Evolutionary conservation across 257 asterid genomes (phyloP), one percentile per base, ranked within the genome.

Genomic region (Forsythia suspensa): DNA sequence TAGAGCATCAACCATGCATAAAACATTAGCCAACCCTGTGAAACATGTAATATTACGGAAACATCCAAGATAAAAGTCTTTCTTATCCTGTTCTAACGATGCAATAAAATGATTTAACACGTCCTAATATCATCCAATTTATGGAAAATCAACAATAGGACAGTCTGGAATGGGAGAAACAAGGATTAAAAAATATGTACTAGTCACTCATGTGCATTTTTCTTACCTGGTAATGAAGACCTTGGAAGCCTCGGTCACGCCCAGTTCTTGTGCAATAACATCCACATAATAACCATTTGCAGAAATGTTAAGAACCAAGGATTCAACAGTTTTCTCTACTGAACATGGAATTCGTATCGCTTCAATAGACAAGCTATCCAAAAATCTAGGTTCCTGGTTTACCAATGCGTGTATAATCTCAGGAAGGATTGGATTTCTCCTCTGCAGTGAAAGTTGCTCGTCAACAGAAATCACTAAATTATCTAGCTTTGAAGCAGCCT

Each of bases 141-240:
- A 51, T 59, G 73, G 52, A 71, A 9, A 42, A 72, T 46, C 15
- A 72, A 72, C 37, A 10, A 34, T 8, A 43, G 21, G 18, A 55
- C 38, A 52, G n/a, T 51, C 77, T 3, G 39, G 79, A 57, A 55
- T 24, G 70, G 39, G 5, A 63, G 3, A 63, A 63, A 63, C 24
- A 0, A 63, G 70, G 34, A 61, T 61, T 61, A 80, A 63, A 55
- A 66, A 51, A 48, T n/a, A 61, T 34, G 46, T 70, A 79, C 72
- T 16, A 40, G 20, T 29, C 4, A 12, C 36, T 40, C 39, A 69
- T 20, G 9, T 9, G 66, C 44, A 29, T 80, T n/a, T 15, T 77
- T 46, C 78, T 89, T 87, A 93, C 99, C 94, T 91, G 80, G 99
- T 91, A 80, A 95, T 82, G 76, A 91, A 80, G 85, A 93, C 83